Percentiles rank a stretch among this genome's conserved stretches.
Conservation (phyloP, 2,329 filamentous ascomycete species). For the Ophiostoma novo-ulmi region DNA sequence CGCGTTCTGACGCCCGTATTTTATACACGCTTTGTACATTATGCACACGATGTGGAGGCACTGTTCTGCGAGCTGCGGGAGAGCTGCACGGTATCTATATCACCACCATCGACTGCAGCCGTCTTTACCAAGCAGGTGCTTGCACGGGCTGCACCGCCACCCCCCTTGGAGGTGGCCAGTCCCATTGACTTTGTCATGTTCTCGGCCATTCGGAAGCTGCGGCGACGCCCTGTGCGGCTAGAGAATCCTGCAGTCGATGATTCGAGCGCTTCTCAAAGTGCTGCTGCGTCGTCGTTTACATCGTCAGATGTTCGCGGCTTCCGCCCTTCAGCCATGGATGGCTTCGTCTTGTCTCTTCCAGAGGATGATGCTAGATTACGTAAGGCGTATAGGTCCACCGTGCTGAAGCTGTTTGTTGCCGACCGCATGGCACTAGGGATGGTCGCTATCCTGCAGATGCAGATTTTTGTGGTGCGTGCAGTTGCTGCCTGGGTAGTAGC, state of each 20-base stretch:
- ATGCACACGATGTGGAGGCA: conserved; percentile 57
- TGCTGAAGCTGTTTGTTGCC: conserved; percentile 43
- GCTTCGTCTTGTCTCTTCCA: conserved; percentile 39
- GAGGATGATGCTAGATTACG: conserved; percentile 24
- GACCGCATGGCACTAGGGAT: conserved; percentile 40
- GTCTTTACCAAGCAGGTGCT: conserved; percentile 45
- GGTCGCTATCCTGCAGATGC: conserved; percentile 33
- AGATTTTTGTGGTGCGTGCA: conserved; percentile 35
- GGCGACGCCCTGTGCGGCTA: conserved; percentile 40
- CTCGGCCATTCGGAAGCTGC: conserved; percentile 42
- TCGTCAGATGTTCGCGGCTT: conserved; percentile 46
- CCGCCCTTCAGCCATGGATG: conserved; percentile 49
- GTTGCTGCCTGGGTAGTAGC: conserved; percentile 34
- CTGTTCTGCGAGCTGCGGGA: conserved; percentile 57
- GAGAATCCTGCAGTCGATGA: conserved; percentile 36
- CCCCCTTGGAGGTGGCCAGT: conserved; percentile 34
- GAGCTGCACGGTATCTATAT: conserved; percentile 54
- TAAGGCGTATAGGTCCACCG: conserved; percentile 36
- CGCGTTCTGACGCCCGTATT: conserved; percentile 60
- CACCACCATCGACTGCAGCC: conserved; percentile 41
- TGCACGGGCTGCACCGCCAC: conserved; percentile 36
- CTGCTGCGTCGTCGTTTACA: background rate
- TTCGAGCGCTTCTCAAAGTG: background rate
- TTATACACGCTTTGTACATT: conserved; percentile 61
- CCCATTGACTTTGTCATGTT: conserved; percentile 41